phyloP scores from a whole-genome alignment of 1,284 basidiomycete species.

The Stygiomarasmius scandens region DNA sequence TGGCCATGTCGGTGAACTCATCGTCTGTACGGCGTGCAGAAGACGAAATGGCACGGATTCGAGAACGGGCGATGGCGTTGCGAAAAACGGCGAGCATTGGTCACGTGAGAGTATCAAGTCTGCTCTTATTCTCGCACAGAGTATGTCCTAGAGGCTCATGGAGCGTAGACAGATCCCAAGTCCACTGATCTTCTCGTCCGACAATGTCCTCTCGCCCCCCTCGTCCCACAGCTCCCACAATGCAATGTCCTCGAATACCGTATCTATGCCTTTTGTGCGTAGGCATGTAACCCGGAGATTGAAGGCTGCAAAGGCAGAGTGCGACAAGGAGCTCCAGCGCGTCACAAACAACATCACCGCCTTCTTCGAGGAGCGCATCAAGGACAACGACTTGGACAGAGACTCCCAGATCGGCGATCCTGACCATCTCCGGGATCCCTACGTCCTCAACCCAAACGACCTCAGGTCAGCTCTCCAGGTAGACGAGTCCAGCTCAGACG shows the following conservation, averaged over 20 bases:
- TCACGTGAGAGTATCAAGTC: no score
- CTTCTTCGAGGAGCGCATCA: slow-evolving; percentile 90
- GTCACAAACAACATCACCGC: slow-evolving; percentile 92
- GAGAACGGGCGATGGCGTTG: neutral
- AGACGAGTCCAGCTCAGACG: slow-evolving; percentile 76
- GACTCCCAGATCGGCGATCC: slow-evolving; percentile 56
- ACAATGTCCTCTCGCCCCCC: slow-evolving; percentile 57
- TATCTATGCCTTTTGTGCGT: slow-evolving; percentile 90
- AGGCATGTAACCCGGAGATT: slow-evolving; percentile 93
- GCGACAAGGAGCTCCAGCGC: slow-evolving; percentile 92
- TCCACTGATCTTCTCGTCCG: slow-evolving; percentile 75
- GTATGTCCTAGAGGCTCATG: no score
- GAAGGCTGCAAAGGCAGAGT: slow-evolving; percentile 91
- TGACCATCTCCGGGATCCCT: slow-evolving; percentile 61
- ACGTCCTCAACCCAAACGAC: slow-evolving; percentile 58
- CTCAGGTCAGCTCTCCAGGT: slow-evolving; percentile 56
- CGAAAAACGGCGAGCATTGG: neutral
- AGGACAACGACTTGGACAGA: slow-evolving; percentile 64
- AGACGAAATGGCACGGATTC: neutral
- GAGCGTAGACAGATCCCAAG: slow-evolving; percentile 75
- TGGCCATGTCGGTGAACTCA: no score
- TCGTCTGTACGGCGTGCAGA: no score
- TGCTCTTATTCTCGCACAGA: no score
- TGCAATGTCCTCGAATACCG: slow-evolving; percentile 67
- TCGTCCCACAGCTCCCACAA: slow-evolving; percentile 40